Evolutionary conservation across 805 yeast genomes (phyloP), one percentile per base, ranked within the genome.

Genomic region (Cephaloascus fragrans): DNA sequence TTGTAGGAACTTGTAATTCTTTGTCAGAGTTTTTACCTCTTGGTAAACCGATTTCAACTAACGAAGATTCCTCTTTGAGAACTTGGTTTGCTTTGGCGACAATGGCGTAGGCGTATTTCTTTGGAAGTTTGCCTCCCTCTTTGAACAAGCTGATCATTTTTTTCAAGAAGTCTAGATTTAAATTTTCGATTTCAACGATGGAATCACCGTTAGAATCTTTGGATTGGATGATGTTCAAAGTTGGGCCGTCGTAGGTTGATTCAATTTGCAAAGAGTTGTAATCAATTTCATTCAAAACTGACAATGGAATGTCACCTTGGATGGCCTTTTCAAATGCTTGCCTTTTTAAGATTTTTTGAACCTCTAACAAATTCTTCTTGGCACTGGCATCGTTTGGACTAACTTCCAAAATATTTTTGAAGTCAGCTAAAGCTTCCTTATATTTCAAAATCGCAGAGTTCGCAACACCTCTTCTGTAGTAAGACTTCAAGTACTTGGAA

Each of bases 251-350:
- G 64, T 81, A 77, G 14, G 64, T 55, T 40, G 66, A 69, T 37
- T 80, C 88, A 12, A 73, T 55, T 32, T 61, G 55, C 49, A 77
- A 57, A 3, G 66, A 59, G 31, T 69, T 65, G 42, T 68, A 72
- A 49, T 77, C 74, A 17, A 75, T 42, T 6, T 63, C 51, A 34
- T 67, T 66, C 26, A 80, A 61, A 2, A 74, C 51, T n/a, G 71
- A 61, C 3, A 64, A 61, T 44, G 68, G 74, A 23, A 77, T 88
- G 26, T 77, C 87, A 3, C 78, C 75, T 35, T 85, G 82, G 47
- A 93, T 89, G 3, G 97, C 97, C 42, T 72, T 72, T 54, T 83
- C 95, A 56, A 90, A 93, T 17, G 87, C 87, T 44, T 80, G 73
- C 42, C 75, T 75, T 46, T 87, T 78, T 41, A 86, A 66, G 37